phyloP scores from a whole-genome alignment of 176 grass and related monocot genomes.

The Triticum timopheevii region DNA sequence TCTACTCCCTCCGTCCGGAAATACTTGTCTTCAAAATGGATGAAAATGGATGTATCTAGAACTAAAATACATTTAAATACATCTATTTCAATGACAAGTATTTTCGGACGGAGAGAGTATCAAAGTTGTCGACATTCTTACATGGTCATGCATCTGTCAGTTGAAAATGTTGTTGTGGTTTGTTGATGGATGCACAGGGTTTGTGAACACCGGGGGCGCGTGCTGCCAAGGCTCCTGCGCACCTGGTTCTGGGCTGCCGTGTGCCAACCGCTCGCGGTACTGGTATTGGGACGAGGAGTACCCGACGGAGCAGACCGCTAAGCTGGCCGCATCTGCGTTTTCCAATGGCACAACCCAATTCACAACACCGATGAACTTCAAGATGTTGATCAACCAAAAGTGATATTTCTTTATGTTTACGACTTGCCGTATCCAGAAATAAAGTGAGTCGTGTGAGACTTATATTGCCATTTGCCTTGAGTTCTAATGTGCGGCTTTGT shows the following conservation, averaged over 20 bases:
- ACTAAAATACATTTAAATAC: too few relatives aligned
- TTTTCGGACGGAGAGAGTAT: too few relatives aligned
- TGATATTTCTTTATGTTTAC: neutral
- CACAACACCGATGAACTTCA: constrained; percentile 16
- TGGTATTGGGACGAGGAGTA: constrained; percentile 30
- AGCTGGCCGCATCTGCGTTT: neutral
- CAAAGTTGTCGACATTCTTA: neutral
- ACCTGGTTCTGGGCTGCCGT: neutral
- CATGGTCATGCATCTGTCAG: neutral
- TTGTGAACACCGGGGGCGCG: neutral
- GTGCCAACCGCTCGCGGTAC: neutral
- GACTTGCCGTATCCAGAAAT: neutral
- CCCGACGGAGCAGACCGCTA: neutral
- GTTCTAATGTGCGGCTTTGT: neutral
- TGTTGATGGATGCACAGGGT: neutral
- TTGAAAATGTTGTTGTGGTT: too few relatives aligned
- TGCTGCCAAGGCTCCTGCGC: constrained; percentile 13
- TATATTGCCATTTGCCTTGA: neutral
- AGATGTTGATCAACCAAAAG: neutral
- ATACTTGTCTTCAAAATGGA: too few relatives aligned
- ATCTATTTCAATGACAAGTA: too few relatives aligned
- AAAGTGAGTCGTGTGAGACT: neutral
- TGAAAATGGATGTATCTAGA: too few relatives aligned
- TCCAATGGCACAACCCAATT: neutral
- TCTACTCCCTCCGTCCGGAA: too few relatives aligned